A percentile compares a stretch with the other conserved stretches of the same genome.
Evolutionary conservation across 2,329 filamentous ascomycete species (phyloP).

Genomic region (Microcyclospora pomicola): DNA sequence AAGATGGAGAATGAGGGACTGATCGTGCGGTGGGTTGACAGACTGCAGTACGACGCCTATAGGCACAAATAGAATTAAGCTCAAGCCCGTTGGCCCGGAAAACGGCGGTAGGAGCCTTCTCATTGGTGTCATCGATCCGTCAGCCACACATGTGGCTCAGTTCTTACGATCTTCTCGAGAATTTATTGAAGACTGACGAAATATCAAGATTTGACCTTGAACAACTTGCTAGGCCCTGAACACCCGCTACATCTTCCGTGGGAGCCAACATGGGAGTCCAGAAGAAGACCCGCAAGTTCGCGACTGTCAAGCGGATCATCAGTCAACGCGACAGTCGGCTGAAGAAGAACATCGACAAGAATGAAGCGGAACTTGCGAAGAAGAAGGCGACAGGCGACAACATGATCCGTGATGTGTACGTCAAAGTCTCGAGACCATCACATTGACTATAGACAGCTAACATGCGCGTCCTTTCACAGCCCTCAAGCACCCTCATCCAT

Average conservation of each 20-base stretch:
- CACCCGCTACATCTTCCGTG: constrained; percentile 21
- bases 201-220: no score
- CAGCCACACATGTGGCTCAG: no score
- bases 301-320: constrained; percentile 67
- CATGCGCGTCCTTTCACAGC: constrained; percentile 10
- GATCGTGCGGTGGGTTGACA: no score
- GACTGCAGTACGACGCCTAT: no score
- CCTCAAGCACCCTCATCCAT: constrained; percentile 38
- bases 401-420: constrained; percentile 58
- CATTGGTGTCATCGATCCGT: no score
- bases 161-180: no score
- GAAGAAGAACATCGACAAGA: constrained; percentile 66
- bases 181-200: no score
- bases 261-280: constrained; percentile 58
- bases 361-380: constrained; percentile 44
- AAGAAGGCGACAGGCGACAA: constrained; percentile 41
- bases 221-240: constrained; percentile 15
- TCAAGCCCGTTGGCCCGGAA: no score
- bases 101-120: no score
- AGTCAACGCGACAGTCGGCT: constrained; percentile 66
- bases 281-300: constrained; percentile 90
- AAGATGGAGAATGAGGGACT: no score
- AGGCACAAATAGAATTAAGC: no score
- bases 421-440: constrained; percentile 3
- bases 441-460: constrained; percentile 11